Base-by-base conservation (phyloP, 2,329 filamentous ascomycete species). In the Claviceps sp. region DNA sequence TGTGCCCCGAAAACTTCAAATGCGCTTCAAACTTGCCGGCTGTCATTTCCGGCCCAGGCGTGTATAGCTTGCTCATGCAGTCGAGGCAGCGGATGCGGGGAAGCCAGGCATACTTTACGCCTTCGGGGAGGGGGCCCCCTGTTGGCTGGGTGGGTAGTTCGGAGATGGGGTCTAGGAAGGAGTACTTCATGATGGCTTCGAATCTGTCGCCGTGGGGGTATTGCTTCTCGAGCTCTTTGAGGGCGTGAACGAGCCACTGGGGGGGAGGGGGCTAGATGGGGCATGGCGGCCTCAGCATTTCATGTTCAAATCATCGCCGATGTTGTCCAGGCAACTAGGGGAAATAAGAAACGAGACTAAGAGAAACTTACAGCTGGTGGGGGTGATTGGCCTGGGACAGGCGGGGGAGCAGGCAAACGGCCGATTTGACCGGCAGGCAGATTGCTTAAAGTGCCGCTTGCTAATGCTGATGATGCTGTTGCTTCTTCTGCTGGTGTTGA, bases 11-110 rank as follows among this genome's bases (percentile, higher is more conserved):
- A 67, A 95, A 96, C 67, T 84, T 87, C 48, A 97, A 73, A 70
- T 98, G 93, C 1, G 94, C 82, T 68, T 95, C 88, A 57, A 98
- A 98, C 63, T 95, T 95, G 46, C 84, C 84, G 5, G 91, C 86
- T 2, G 88, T 89, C 65, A 79, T 85, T 24, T 85, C 88, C 0
- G 90, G 88, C 0, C 89, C 87, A 0, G 90, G 88, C 0, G 90
- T 95, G 67, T 98, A 98, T 11, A 95, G 73, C 67, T 96, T 97
- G 34, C 88, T 88, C 0, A 88, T 88, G 65, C 93, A 97, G 66
- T 98, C 93, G 47, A 85, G 80, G 66, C 93, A 98, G 54, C 88
- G 79, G 57, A 98, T 96, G 49, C 93, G 78, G 8, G 93, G 93
- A 48, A 95, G 74, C 68, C 85, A 97, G 69, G 86, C 86, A 59